These are phyloP conservation scores for Fusarium robinianum DNA, from an alignment of 2,329 filamentous ascomycete species.

Conservation along the genomic window DNA sequence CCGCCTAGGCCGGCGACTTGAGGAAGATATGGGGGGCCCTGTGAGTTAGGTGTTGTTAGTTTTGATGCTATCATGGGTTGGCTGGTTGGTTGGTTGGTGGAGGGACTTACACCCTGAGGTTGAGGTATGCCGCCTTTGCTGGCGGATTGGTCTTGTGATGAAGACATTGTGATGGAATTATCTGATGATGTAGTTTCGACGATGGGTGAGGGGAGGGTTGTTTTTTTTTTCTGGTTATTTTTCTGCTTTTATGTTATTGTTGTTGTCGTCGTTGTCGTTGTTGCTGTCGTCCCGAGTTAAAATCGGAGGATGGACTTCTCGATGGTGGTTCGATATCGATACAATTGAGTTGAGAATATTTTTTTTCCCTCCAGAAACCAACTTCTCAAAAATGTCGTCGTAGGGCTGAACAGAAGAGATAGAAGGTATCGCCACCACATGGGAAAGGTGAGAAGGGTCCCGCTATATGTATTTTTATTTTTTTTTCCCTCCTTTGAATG, in stretches of 20 bases:
- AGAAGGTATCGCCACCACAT: not conserved
- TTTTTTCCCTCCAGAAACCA: too few relatives aligned
- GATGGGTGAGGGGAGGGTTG: too few relatives aligned
- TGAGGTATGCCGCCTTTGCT: conserved; percentile 9
- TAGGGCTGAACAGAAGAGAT: conserved; percentile 5
- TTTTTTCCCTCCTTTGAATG: not conserved
- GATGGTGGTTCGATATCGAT: too few relatives aligned
- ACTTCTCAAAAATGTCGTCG: too few relatives aligned
- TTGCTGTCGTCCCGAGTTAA: too few relatives aligned
- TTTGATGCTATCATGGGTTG: conserved; percentile 1
- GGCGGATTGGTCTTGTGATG: conserved; percentile 14
- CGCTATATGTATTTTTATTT: conserved; percentile 1
- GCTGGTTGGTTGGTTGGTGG: not conserved
- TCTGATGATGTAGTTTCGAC: too few relatives aligned
- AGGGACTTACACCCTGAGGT: conserved; percentile 20
- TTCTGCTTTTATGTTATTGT: too few relatives aligned
- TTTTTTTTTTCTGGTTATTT: not conserved
- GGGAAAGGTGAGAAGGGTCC: too few relatives aligned
- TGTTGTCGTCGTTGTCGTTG: too few relatives aligned
- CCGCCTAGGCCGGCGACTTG: conserved; percentile 59
- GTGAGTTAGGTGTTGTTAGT: not conserved
- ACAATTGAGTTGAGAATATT: too few relatives aligned
- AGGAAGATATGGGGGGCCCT: conserved; percentile 47
- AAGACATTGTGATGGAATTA: conserved; percentile 25
- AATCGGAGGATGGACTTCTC: too few relatives aligned